Evolutionary conservation across 768 basidiomycete genomes (phyloP), one percentile per base, ranked within the genome.

Genomic region (Amanita phalloides): DNA sequence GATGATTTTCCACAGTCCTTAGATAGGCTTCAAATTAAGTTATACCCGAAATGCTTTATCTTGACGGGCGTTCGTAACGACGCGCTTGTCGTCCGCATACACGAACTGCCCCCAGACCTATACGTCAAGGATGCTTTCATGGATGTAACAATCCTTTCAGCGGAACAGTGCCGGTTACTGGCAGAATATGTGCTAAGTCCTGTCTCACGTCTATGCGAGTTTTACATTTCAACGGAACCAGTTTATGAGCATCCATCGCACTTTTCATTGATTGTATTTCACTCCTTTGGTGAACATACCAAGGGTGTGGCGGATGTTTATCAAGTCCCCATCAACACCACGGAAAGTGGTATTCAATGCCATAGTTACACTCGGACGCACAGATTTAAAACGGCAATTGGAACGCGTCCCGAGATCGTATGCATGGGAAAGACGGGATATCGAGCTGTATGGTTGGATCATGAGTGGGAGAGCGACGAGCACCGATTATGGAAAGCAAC

Each of bases 371-470:
- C 43, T 8, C 58, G 54, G 11, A 48, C 54, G 9, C 49, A 61
- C 48, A 55, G 51, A 23, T 66, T 68, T 49, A 36, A 32, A 30
- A 66, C 61, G 23, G 57, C 60, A 14, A 36, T 55, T 28, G 59
- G 64, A 42, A 59, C 61, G 10, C 58, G 60, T 8, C 58, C 65
- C 14, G 66, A 67, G 32, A 58, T 66, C 4, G 58, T 68, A 6
- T 71, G 70, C 55, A 51, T 74, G 4, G 73, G 74, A 13, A 65
- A 61, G 41, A 71, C 66, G 8, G 79, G 79, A 3, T 59, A 64
- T 4, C 64, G 77, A 35, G 76, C 73, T 3, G 71, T 81, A 7
- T 81, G 79, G 78, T 56, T 79, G 37, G 72, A 76, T 55, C 71
- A 73, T 28, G 66, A 70, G 43, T 74, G 73, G 71, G 72, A 78